Conservation (phyloP, 2,329 filamentous ascomycete species). For the Colletotrichum simmondsii region DNA sequence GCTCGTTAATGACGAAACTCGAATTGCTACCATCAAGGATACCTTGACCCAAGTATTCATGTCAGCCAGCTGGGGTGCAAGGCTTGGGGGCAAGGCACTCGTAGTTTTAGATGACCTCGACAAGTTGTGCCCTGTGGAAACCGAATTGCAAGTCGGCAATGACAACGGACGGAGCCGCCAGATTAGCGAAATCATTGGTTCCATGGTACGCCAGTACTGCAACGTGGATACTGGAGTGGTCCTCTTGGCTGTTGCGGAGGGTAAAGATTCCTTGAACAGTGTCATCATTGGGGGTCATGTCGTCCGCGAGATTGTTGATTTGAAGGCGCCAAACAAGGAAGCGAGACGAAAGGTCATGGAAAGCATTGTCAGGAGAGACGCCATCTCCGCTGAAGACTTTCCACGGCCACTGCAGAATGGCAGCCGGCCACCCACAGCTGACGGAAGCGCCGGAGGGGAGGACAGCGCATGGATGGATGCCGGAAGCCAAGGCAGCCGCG, state of each 20-base stretch:
- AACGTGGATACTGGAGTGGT: conserved; percentile 83
- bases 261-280: conserved; percentile 92
- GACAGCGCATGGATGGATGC: conserved; percentile 81
- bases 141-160: conserved; percentile 91
- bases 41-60: conserved; percentile 87
- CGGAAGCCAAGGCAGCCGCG: conserved; percentile 65
- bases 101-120: conserved; percentile 95
- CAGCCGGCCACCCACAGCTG: conserved; percentile 67
- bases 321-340: conserved; percentile 95
- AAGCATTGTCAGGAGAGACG: conserved; percentile 73
- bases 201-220: conserved; percentile 87
- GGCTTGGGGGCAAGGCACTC: conserved; percentile 83
- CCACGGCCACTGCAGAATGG: conserved; percentile 47
- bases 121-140: conserved; percentile 91
- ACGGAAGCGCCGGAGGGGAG: conserved; percentile 64
- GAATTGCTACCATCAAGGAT: conserved; percentile 91
- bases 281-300: conserved; percentile 92
- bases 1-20: conserved; percentile 89
- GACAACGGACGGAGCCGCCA: conserved; percentile 94
- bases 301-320: conserved; percentile 86
- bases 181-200: conserved; percentile 88
- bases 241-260: conserved; percentile 88
- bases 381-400: conserved; percentile 51
- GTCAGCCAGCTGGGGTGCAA: conserved; percentile 89
- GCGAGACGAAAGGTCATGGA: conserved; percentile 86